Percentiles rank a stretch among this genome's conserved stretches.
phyloP scores from a whole-genome alignment of 2,329 filamentous ascomycete species.

The Chalara sp. region DNA sequence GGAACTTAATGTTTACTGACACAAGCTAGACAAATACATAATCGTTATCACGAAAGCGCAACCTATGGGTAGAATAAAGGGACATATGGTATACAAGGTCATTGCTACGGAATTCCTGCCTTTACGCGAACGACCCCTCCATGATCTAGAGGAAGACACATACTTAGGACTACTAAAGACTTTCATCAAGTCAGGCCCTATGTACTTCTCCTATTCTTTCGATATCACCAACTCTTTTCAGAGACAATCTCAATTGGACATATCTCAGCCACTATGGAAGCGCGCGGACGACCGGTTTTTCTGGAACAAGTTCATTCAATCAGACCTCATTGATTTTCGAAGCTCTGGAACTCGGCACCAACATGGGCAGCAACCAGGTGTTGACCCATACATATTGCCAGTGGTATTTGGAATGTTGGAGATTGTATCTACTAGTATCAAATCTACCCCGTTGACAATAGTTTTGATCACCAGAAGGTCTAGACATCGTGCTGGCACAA shows the following conservation, averaged over 20 bases:
- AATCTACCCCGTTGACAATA: conserved; percentile 76
- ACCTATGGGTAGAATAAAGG: conserved; percentile 83
- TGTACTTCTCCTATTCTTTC: conserved; percentile 98
- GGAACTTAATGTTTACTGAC: conserved; percentile 7
- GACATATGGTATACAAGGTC: conserved; percentile 94
- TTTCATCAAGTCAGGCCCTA: conserved; percentile 74
- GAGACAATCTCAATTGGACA: conserved; percentile 74
- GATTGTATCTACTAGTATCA: conserved; percentile 80
- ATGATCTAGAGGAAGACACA: conserved; percentile 89
- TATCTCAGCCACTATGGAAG: conserved; percentile 74
- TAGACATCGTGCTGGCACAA: conserved; percentile 79
- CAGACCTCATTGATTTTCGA: conserved; percentile 86
- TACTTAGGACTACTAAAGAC: conserved; percentile 78
- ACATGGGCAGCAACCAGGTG: conserved; percentile 62
- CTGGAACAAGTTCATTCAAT: conserved; percentile 92
- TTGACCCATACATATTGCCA: conserved; percentile 89
- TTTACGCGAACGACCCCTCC: conserved; percentile 83
- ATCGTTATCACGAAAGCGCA: conserved; percentile 93
- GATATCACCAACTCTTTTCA: conserved; percentile 97
- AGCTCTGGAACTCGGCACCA: conserved; percentile 54
- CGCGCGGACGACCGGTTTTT: conserved; percentile 96
- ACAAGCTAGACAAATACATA: conserved; percentile 74
- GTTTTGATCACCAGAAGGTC: conserved; percentile 84
- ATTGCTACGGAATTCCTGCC: conserved; percentile 87
- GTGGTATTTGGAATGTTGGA: conserved; percentile 96